Base-by-base conservation (phyloP, 257 asterid genomes). In the Eucommia ulmoides region DNA sequence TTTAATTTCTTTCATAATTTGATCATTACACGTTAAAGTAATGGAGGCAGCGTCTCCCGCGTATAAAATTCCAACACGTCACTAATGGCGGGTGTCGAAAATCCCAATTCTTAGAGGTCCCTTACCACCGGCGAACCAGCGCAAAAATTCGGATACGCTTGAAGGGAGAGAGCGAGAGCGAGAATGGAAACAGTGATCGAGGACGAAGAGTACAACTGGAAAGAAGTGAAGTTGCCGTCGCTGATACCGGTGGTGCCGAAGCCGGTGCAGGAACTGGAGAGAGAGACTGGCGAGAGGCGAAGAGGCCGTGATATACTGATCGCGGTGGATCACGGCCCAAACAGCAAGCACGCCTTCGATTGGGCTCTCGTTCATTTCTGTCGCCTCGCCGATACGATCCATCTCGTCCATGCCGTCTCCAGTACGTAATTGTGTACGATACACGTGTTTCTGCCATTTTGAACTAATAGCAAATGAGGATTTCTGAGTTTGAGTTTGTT, bases 261-360 rank as follows among this genome's bases (percentile, higher is more conserved):
- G 15, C 45, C 8, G n/a, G 48, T 16, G 61, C 93, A 89, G 6
- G 93, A 78, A 41, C 78, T 82, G 12, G 96, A 72, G 54, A 69
- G 93, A 24, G 96, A 82, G 54, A 69, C 75, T 63, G 91, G 93
- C 17, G 93, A 73, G 74, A 69, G 93, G 52, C 77, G 96, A 45
- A 75, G 98, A 54, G 98, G 98, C 19, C 85, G 96, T 3, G 93
- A 85, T 48, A 72, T 89, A 4, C 19, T 89, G 29, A 62, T 89
- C 57, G 96, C 92, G 0, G 76, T 89, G 22, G 98, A 89, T 76
- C 96, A 89, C 33, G 93, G 93, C 3, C 93, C 93, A 14, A 89
- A 80, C 3, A 89, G 98, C 67, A 85, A 80, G 64, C 93, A 73
- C 81, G 98, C 96, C 49, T 89, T 89, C 60, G 83, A 89, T 78